Evolutionary conservation across 2,329 filamentous ascomycete genomes (phyloP), one percentile per base, ranked within the genome.

Genomic region (Tolypocladium album): DNA sequence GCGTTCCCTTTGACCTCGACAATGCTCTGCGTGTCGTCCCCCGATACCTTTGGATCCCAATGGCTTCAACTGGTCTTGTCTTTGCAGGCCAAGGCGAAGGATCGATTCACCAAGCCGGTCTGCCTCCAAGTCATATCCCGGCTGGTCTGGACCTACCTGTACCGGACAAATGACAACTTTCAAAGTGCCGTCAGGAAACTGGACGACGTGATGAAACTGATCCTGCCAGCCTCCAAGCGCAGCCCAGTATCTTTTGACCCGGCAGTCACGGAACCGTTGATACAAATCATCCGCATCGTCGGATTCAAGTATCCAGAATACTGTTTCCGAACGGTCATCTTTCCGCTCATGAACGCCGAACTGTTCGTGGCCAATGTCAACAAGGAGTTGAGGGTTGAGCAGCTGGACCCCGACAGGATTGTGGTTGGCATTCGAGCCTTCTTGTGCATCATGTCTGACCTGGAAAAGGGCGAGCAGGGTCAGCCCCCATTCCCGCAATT

Each of bases 391-490:
- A 92, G 86, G 69, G 89, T 97, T 36, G 94, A 97, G 69, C 90
- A 95, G 69, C 82, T 99, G 63, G 94, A 99, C 63, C 94, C 95
- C 0, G 95, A 99, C 70, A 88, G 90, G 67, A 96, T 97, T 76
- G 93, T 97, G n/a, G 89, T 99, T 66, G 94, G 92, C 3, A 99
- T 99, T 63, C 85, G 92, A 63, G 90, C 94, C 3, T 99, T 97
- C 70, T 80, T 99, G 36, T 90, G 89, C 39, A 91, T 97, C 65
- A 93, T 99, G 85, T 84, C 89, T 0, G 94, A 99, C 71, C 79
- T 97, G 34, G 94, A 99, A 72, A 93, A 88, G 64, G 88, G 88
- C 34, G 88, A 92, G 56, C 82, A 86, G 63, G 83, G 87, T 15
- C 82, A 82, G 31, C 94, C 94, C 3, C 89, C 92, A 0, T 97